These are phyloP conservation scores for Penicillium crustosum DNA, from an alignment of 2,329 filamentous ascomycete genomes.

Conservation along the genomic window DNA sequence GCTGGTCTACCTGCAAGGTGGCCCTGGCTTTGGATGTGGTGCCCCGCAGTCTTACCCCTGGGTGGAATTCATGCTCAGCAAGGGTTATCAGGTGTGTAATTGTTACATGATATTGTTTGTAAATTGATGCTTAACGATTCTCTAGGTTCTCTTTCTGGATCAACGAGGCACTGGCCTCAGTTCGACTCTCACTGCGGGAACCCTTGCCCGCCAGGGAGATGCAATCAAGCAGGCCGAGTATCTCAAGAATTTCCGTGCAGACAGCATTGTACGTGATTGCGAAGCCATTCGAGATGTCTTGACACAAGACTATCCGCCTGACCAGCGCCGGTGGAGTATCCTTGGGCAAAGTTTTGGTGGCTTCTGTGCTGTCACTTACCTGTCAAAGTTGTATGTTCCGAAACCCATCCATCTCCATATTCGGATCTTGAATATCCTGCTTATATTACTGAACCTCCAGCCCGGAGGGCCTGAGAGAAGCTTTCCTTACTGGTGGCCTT, in stretches of 20 bases:
- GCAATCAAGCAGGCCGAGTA: slow-evolving; percentile 72
- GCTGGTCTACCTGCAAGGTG: slow-evolving; percentile 77
- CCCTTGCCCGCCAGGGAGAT: slow-evolving; percentile 65
- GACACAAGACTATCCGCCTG: slow-evolving; percentile 65
- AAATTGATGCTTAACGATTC: neutral
- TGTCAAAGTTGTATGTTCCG: slow-evolving; percentile 65
- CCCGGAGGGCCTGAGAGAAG: slow-evolving; percentile 75
- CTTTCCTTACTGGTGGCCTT: slow-evolving; percentile 81
- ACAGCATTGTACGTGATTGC: slow-evolving; percentile 84
- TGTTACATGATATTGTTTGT: neutral
- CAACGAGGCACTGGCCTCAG: slow-evolving; percentile 87
- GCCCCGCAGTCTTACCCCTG: slow-evolving; percentile 72
- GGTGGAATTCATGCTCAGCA: slow-evolving; percentile 69
- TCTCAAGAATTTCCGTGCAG: slow-evolving; percentile 80
- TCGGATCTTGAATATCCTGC: neutral
- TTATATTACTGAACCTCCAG: slow-evolving; percentile 29
- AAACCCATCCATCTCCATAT: neutral
- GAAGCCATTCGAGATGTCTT: slow-evolving; percentile 79
- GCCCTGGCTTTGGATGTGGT: slow-evolving; percentile 75
- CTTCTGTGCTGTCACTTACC: slow-evolving; percentile 79
- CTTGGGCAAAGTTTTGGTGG: slow-evolving; percentile 93
- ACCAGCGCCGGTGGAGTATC: slow-evolving; percentile 76
- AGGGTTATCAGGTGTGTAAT: slow-evolving; percentile 70
- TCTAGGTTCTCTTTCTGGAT: slow-evolving; percentile 71
- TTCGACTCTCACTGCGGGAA: slow-evolving; percentile 72